phyloP scores from a whole-genome alignment of 257 asterid species.

The Gentiana macrophylla region DNA sequence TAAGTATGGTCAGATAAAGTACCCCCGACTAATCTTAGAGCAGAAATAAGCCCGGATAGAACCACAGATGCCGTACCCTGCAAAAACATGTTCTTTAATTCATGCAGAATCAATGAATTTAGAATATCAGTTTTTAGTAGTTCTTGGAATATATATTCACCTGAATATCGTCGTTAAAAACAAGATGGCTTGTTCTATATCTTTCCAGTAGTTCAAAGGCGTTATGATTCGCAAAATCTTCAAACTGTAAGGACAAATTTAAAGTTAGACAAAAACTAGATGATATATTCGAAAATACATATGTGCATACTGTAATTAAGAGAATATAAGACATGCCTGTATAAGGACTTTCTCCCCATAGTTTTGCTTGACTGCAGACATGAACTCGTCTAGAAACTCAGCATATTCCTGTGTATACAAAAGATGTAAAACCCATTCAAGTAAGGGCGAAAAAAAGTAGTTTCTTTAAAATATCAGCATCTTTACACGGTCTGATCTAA shows the following conservation, averaged over 20 bases:
- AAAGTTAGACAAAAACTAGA: neutral
- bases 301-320: neutral
- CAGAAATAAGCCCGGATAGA: slow-evolving; percentile 69
- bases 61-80: slow-evolving; percentile 97
- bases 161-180: slow-evolving; percentile 91
- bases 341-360: slow-evolving; percentile 81
- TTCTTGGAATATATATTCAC: slow-evolving; percentile 18
- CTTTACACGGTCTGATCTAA: neutral
- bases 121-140: neutral
- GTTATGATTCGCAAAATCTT: slow-evolving; percentile 90
- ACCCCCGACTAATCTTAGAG: slow-evolving; percentile 61
- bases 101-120: neutral
- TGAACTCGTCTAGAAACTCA: slow-evolving; percentile 80
- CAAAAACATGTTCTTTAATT: slow-evolving; percentile 3
- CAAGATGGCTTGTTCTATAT: slow-evolving; percentile 77
- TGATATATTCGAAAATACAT: neutral
- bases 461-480: neutral
- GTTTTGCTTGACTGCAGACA: slow-evolving; percentile 77
- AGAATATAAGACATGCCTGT: slow-evolving; percentile 33
- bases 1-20: slow-evolving; percentile 72
- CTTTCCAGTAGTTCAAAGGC: slow-evolving; percentile 79
- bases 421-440: slow-evolving; percentile 9
- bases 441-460: slow-evolving; percentile 3
- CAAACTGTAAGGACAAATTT: slow-evolving; percentile 44
- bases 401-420: slow-evolving; percentile 51